Evolutionary conservation across 1,284 basidiomycete species (phyloP), one percentile per base, ranked within the genome.

Genomic region (Cystobasidium slooffiae): DNA sequence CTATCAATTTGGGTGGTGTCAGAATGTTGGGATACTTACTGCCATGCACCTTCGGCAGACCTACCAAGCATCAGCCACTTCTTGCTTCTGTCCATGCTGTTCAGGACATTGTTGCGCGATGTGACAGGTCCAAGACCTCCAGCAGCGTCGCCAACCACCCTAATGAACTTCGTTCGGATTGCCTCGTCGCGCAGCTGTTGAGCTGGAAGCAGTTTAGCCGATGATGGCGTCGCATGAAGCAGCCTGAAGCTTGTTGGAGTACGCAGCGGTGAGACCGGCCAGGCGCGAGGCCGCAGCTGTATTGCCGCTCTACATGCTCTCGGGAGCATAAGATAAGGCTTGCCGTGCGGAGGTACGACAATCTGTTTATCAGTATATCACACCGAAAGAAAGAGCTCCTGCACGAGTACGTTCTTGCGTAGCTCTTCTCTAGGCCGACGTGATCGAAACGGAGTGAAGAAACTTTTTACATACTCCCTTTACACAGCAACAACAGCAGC

Each of bases 181-280:
- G 62, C 70, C 52, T 73, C 70, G 37, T 73, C 63, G 18, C 70
- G 70, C 1, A 73, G 22, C 63, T 73, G 62, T 44, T 63, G 69
- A 5, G 43, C 37, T 20, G 65, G 44, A 9, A 62, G 59, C 37
- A 20, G n/a, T 66, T 66, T 66, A 7, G 47, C 47, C 16, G 31
- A 39, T 52, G 49, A 31, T 20, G 49, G 22, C 10, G 46, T 47
- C 53, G 49, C 64, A 22, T 66, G 51, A 39, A 66, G 24, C 55
- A 31, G 31, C 31, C 31, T 31, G 10, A 41, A 59, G 52, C 64
- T 51, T 16, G 64, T 41, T 20, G 66, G 37, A 18, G 37, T 18
- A 62, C 24, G 14, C 16, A 44, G 9, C 37, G 56, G 37, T 20
- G 22, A 24, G 7, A 20, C 22, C 37, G 61, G 24, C 44, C 12